Evolutionary conservation across 805 yeast species (phyloP).

Genomic region (Teunomyces lycoperdinae): DNA sequence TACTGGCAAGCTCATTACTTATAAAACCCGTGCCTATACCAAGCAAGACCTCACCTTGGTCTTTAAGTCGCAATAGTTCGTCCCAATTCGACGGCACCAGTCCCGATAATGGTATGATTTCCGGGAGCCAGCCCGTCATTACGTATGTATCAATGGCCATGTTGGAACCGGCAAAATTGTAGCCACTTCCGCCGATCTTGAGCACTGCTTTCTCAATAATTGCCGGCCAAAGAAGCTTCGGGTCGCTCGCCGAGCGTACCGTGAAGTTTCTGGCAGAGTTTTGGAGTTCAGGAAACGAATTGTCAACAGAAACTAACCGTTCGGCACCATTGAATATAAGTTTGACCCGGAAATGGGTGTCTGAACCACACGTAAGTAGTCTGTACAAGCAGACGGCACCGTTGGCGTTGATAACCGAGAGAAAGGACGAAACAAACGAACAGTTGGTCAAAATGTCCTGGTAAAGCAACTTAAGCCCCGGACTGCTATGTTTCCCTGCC

Average conservation of each 20-base stretch:
- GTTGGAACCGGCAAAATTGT: slow-evolving; percentile 70
- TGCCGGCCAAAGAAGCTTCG: slow-evolving; percentile 57
- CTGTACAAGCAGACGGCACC: slow-evolving; percentile 15
- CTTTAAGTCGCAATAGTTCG: slow-evolving; percentile 23
- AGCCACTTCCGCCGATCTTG: slow-evolving; percentile 55
- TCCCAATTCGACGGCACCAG: slow-evolving; percentile 1
- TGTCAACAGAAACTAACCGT: slow-evolving; percentile 48
- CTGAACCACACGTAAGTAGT: slow-evolving; percentile 7
- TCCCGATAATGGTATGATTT: slow-evolving; percentile 32
- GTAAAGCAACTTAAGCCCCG: slow-evolving; percentile 20
- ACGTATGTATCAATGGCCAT: slow-evolving; percentile 66
- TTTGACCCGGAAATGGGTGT: slow-evolving; percentile 35
- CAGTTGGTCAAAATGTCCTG: slow-evolving; percentile 64
- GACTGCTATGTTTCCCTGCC: neutral
- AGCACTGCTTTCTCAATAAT: slow-evolving; percentile 76
- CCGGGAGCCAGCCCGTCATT: slow-evolving; percentile 75
- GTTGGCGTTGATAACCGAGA: slow-evolving; percentile 43
- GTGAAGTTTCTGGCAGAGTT: slow-evolving; percentile 23
- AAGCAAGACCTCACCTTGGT: slow-evolving; percentile 39
- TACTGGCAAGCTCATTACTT: slow-evolving; percentile 29
- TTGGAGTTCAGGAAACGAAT: slow-evolving; percentile 39
- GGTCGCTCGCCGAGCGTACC: slow-evolving; percentile 35
- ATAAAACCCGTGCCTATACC: slow-evolving; percentile 68
- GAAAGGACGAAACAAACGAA: slow-evolving; percentile 68
- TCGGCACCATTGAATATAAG: slow-evolving; percentile 52